phyloP scores from a whole-genome alignment of 306 rosid genomes.

The Fragaria iinumae region DNA sequence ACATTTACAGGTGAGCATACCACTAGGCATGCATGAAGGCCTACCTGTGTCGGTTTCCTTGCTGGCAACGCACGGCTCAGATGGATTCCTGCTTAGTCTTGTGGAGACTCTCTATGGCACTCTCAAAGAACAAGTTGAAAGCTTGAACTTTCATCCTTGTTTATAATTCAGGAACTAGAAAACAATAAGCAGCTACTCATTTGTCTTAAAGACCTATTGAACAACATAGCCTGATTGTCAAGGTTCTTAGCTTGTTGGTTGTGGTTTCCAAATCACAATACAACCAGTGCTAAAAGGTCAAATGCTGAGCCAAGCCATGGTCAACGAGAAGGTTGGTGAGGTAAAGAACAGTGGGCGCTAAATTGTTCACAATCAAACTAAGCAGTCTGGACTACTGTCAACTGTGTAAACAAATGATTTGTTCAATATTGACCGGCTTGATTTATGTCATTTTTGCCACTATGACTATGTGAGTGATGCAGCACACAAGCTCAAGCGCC shows the following conservation, averaged over 20 bases:
- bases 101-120: conserved; percentile 56
- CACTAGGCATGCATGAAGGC: conserved; percentile 56
- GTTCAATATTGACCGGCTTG: conserved; percentile 1
- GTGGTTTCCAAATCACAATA: not conserved
- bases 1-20: conserved; percentile 67
- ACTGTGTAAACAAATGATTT: conserved; percentile 1
- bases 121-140: conserved; percentile 38
- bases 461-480: not conserved
- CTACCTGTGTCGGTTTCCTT: conserved; percentile 78
- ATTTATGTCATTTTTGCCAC: not conserved
- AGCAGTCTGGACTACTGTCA: not conserved
- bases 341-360: conserved; percentile 11
- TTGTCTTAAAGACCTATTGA: not conserved
- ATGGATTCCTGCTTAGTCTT: conserved; percentile 68
- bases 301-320: not conserved
- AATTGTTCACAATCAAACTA: not conserved
- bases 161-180: not conserved
- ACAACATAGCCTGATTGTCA: not conserved
- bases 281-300: not conserved
- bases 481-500: not conserved
- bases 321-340: conserved; percentile 4
- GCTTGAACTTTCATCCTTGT: not conserved
- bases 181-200: too few relatives aligned
- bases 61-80: conserved; percentile 73
- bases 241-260: not conserved